These are phyloP conservation scores for Paspalum vaginatum DNA, from an alignment of 176 grass and related monocot species.

Conservation along the genomic window DNA sequence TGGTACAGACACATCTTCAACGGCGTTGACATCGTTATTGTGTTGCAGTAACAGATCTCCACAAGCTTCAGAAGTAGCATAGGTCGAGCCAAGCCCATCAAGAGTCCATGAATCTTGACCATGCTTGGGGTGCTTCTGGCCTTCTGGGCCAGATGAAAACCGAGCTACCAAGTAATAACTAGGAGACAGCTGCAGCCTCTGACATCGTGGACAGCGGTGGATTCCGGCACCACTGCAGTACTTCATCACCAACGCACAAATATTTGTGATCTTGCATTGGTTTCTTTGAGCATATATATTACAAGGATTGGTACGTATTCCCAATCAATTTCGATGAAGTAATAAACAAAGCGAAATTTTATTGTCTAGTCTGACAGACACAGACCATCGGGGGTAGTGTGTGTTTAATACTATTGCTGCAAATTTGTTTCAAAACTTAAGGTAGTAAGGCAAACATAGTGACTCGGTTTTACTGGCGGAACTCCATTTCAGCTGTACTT, in stretches of 20 bases:
- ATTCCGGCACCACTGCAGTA: background rate
- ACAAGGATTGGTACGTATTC: background rate
- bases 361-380: background rate
- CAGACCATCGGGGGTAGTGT: background rate
- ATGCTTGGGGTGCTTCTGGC: background rate
- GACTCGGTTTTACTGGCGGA: background rate
- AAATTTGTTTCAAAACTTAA: background rate
- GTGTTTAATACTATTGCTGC: background rate
- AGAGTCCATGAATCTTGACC: background rate
- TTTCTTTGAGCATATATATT: background rate
- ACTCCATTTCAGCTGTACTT: too few species aligned
- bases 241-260: background rate
- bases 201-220: background rate
- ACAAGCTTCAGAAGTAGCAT: background rate
- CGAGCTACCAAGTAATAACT: background rate
- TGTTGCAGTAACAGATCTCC: too few species aligned
- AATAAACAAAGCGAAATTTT: background rate
- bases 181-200: background rate
- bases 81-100: background rate
- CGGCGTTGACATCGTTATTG: too few species aligned
- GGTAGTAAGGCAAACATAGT: background rate
- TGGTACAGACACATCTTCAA: background rate
- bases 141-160: background rate
- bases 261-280: background rate
- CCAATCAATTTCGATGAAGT: background rate